A percentile compares a stretch with the other conserved stretches of the same genome.
Conservation (phyloP, 441 rosid species). For the Eruca vesicaria region DNA sequence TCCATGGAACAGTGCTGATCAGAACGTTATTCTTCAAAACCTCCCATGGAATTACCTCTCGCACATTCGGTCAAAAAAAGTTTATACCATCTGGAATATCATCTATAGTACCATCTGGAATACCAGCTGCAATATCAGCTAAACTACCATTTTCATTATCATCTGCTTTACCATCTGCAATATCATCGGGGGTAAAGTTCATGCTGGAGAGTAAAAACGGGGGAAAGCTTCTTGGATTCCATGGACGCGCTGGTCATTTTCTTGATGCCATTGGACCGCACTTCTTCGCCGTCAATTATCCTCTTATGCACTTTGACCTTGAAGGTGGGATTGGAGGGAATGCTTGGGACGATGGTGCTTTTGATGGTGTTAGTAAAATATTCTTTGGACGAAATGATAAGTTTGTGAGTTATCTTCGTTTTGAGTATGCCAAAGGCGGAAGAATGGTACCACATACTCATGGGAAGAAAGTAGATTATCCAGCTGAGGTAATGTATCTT, state of each 20-base stretch:
- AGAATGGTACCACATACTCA: constrained; percentile 18
- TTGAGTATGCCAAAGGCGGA: constrained; percentile 25
- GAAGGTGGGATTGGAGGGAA: constrained; percentile 28
- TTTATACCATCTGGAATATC: not conserved
- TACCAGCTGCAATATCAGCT: not conserved
- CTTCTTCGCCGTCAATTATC: constrained; percentile 1
- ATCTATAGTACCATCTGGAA: not conserved
- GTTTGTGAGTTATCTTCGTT: constrained; percentile 10
- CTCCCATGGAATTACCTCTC: constrained; percentile 24
- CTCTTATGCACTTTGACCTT: constrained; percentile 12
- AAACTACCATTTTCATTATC: not conserved
- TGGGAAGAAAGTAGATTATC: constrained; percentile 17
- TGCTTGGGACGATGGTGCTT: constrained; percentile 34
- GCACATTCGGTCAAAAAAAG: constrained; percentile 4
- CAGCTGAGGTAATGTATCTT: constrained; percentile 9
- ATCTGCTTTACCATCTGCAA: not conserved
- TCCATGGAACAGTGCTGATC: not conserved
- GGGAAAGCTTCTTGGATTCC: constrained; percentile 33
- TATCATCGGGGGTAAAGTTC: constrained; percentile 6
- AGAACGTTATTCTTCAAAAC: constrained; percentile 29
- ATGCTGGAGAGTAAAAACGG: constrained; percentile 21
- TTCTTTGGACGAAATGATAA: constrained; percentile 9
- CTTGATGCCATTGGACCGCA: constrained; percentile 32
- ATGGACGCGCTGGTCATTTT: constrained; percentile 30
- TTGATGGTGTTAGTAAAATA: constrained; percentile 27